Percentiles rank a stretch among this genome's conserved stretches.
Evolutionary conservation across 2,329 filamentous ascomycete species (phyloP).

Genomic region (Allantophomopsis lycopodina): DNA sequence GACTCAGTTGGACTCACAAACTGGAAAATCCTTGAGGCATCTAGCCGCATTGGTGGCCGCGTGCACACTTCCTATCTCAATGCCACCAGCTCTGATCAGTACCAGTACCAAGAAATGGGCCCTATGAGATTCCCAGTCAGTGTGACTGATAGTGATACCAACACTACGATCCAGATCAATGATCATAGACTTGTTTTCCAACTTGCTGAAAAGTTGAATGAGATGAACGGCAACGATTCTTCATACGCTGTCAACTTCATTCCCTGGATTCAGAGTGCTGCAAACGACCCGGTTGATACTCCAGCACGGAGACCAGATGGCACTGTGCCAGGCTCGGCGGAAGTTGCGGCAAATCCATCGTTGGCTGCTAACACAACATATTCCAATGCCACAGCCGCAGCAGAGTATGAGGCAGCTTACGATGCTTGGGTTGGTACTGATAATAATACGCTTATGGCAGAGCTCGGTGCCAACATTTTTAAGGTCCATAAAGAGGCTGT

Average conservation of each 20-base stretch:
- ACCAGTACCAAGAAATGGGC: constrained; percentile 53
- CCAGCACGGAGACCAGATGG: constrained; percentile 7
- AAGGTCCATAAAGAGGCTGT: constrained; percentile 26
- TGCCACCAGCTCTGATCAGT: constrained; percentile 36
- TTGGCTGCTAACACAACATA: constrained; percentile 5
- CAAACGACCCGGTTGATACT: constrained; percentile 4
- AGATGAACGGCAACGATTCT: constrained; percentile 32
- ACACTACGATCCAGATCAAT: constrained; percentile 31
- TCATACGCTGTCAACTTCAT: constrained; percentile 42
- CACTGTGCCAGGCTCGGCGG: constrained; percentile 5
- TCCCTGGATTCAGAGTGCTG: constrained; percentile 19
- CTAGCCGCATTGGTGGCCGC: constrained; percentile 45
- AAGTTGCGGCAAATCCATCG: constrained; percentile 7
- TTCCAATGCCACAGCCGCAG: constrained; percentile 8
- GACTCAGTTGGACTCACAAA: constrained; percentile 33
- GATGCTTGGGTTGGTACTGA: constrained; percentile 5
- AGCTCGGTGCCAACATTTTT: constrained; percentile 28
- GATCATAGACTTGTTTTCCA: constrained; percentile 55
- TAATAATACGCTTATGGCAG: constrained; percentile 23
- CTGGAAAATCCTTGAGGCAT: constrained; percentile 47
- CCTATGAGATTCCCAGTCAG: constrained; percentile 48
- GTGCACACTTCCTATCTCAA: constrained; percentile 49
- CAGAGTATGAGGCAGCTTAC: constrained; percentile 3
- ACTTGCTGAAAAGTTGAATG: constrained; percentile 43
- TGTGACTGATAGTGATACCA: constrained; percentile 16